phyloP scores from a whole-genome alignment of 768 basidiomycete species.

The Suillus fuscotomentosus region DNA sequence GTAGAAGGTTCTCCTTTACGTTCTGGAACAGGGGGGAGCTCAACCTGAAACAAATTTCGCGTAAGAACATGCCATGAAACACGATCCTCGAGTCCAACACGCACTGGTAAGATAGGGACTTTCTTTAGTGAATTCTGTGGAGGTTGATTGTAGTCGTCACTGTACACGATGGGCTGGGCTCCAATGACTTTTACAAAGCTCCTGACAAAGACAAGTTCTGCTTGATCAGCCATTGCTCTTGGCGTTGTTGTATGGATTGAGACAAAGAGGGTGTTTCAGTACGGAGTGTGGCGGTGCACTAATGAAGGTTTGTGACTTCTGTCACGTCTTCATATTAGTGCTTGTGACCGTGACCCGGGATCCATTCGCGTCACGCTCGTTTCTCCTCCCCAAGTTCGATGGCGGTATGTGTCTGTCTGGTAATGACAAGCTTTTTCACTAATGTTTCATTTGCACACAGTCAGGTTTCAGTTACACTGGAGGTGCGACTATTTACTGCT shows the following conservation, averaged over 20 bases:
- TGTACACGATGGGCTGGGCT: conserved; percentile 64
- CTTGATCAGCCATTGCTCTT: conserved; percentile 50
- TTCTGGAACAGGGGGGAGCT: conserved; percentile 60
- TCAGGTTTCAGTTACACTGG: conserved; percentile 67
- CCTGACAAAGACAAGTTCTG: conserved; percentile 61
- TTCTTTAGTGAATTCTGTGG: conserved; percentile 63
- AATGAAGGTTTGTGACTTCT: not conserved
- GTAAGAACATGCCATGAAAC: conserved; percentile 9
- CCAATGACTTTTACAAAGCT: conserved; percentile 63
- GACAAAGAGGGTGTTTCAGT: not conserved
- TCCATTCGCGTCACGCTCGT: conserved; percentile 17
- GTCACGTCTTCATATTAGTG: not conserved
- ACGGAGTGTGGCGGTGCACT: not conserved
- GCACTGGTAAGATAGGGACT: conserved; percentile 68
- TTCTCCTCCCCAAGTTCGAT: conserved; percentile 23
- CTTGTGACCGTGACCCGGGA: conserved; percentile 14
- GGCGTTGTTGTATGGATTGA: not conserved
- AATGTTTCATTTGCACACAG: conserved; percentile 30
- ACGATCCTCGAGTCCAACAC: conserved; percentile 20
- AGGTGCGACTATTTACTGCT: conserved; percentile 36
- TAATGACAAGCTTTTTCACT: conserved; percentile 7
- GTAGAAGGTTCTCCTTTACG: conserved; percentile 37
- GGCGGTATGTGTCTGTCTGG: conserved; percentile 31
- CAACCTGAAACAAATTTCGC: conserved; percentile 40
- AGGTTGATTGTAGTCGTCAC: conserved; percentile 77